Evolutionary conservation across 495 filamentous ascomycete species (phyloP).

Genomic region (Rhypophila decipiens): DNA sequence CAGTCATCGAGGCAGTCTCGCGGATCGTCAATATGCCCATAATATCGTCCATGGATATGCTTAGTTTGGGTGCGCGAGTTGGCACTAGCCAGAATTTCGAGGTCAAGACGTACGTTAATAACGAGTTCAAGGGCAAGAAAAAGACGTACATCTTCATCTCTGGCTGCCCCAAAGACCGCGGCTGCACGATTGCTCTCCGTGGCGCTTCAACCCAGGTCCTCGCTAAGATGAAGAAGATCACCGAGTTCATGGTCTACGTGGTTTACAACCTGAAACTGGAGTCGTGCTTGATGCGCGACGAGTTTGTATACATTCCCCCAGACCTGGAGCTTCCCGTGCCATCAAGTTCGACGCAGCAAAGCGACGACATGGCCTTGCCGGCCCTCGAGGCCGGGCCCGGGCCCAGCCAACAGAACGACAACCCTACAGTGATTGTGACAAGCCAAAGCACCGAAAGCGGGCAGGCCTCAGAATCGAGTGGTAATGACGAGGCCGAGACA

Average conservation of each 20-base stretch:
- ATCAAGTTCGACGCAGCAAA: constrained; percentile 20
- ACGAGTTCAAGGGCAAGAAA: constrained; percentile 61
- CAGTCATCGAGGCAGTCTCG: constrained; percentile 90
- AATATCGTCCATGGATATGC: constrained; percentile 91
- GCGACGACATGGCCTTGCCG: constrained; percentile 13
- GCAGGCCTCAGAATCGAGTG: constrained; percentile 1
- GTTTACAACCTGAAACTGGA: constrained; percentile 97
- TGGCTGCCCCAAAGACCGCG: constrained; percentile 85
- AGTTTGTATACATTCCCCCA: constrained; percentile 81
- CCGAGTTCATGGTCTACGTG: constrained; percentile 98
- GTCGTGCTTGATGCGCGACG: constrained; percentile 92
- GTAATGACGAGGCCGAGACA: neutral
- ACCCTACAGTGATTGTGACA: constrained; percentile 15
- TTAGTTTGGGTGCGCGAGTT: constrained; percentile 71
- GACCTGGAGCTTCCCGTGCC: constrained; percentile 31
- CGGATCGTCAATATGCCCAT: constrained; percentile 85
- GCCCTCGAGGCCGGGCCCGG: neutral
- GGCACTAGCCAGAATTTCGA: constrained; percentile 84
- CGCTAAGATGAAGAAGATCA: constrained; percentile 80
- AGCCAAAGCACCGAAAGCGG: constrained; percentile 19
- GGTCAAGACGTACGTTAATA: constrained; percentile 86
- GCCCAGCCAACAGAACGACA: constrained; percentile 1
- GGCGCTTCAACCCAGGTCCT: constrained; percentile 67
- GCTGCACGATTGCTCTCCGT: constrained; percentile 92
- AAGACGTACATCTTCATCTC: constrained; percentile 96